A percentile compares a stretch with the other conserved stretches of the same genome.
Conservation (phyloP, 352 stramenopile genomes). For the Pythium pyrilobum region DNA sequence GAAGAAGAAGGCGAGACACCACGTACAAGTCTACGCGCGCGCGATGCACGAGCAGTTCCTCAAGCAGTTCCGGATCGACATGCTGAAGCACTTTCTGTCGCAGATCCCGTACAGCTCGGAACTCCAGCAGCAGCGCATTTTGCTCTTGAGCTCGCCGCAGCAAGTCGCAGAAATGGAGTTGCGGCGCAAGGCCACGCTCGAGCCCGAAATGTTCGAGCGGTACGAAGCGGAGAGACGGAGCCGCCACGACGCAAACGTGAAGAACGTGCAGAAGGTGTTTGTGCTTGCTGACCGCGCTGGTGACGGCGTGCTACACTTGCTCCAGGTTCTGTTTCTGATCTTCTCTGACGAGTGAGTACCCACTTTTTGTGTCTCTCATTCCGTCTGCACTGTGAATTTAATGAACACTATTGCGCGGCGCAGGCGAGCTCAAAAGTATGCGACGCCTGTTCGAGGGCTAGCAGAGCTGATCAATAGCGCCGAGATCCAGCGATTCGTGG, state of each 20-base stretch:
- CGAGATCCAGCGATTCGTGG: constrained; percentile 53
- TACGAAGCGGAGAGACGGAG: constrained; percentile 23
- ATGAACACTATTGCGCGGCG: not conserved
- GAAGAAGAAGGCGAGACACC: constrained; percentile 32
- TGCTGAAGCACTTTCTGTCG: constrained; percentile 40
- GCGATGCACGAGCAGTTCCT: constrained; percentile 44
- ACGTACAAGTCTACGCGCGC: constrained; percentile 31
- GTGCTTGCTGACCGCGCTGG: constrained; percentile 31
- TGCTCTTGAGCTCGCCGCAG: constrained; percentile 49
- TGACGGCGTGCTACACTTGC: constrained; percentile 36
- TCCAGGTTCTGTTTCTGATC: constrained; percentile 51
- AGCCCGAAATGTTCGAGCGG: constrained; percentile 55
- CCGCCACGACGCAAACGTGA: constrained; percentile 14
- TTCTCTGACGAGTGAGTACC: constrained; percentile 51
- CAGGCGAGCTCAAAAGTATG: constrained; percentile 34
- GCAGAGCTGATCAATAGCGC: constrained; percentile 30
- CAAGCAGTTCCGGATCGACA: constrained; percentile 34
- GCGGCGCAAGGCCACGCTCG: constrained; percentile 25
- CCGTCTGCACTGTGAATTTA: not conserved
- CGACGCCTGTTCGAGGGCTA: constrained; percentile 37
- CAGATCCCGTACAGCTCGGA: constrained; percentile 49
- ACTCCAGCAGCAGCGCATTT: constrained; percentile 47
- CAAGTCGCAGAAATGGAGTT: constrained; percentile 34
- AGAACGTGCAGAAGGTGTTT: constrained; percentile 54
- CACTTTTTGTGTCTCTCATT: not conserved